Evolutionary conservation across 1,284 basidiomycete genomes (phyloP), one percentile per base, ranked within the genome.

Genomic region (Farysia itapuensis): DNA sequence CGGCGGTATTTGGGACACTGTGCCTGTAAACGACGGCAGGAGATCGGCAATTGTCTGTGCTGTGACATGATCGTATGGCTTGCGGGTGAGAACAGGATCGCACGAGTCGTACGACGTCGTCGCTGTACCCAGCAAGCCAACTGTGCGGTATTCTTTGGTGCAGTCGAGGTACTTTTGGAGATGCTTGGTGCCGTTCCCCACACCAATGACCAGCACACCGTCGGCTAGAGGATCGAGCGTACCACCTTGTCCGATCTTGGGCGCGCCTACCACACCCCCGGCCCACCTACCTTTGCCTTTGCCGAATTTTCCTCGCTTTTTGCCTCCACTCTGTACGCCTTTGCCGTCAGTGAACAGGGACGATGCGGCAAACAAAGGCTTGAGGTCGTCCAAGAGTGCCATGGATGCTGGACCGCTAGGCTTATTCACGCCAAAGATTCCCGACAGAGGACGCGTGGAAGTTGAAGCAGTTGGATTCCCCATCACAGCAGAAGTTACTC

Each of bases 191-290:
- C 86, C 94, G 72, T 85, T 87, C 21, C 89, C 89, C 22, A 97
- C 81, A 31, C 92, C 95, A 39, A 99, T 81, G 35, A 97, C 93
- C 29, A 63, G 50, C 16, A 94, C 90, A 35, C 91, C 91, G 74
- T 91, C 88, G n/a, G 95, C 95, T 15, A 98, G 82, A 11, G 95
- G 95, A 80, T 99, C 95, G 34, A 99, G 80, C 3, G 95, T 99
- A 14, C 92, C 92, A 34, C 90, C 90, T 78, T 93, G 90, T 1
- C 91, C 91, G 35, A 93, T 83, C 78, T 94, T 94, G 35, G 72
- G 74, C 9, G 68, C 65, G 14, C 54, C 52, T 21, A 43, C 39
- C n/a, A 57, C 43, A 14, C 43, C 50, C 14, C 60, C 64, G 3
- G 58, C 53, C 37, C 58, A 63, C 35, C 67, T 70, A 7, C 59